Evolutionary conservation across 1,284 basidiomycete genomes (phyloP), one percentile per base, ranked within the genome.

Genomic region (Rugosomyces carneus): DNA sequence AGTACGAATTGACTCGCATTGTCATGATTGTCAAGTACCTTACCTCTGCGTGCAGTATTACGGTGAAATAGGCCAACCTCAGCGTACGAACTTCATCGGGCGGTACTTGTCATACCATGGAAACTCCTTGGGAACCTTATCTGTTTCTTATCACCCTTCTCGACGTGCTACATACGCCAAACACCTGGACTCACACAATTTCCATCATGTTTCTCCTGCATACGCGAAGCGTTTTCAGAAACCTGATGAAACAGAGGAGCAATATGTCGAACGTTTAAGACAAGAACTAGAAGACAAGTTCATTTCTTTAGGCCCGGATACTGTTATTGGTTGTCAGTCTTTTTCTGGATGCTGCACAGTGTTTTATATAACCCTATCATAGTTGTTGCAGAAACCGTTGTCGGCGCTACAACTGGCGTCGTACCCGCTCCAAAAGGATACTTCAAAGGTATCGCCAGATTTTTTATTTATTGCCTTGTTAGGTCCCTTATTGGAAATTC

Each of bases 221-320:
- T 92, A 89, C 60, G 80, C 84, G 0, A 83, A 80, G 56, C 80
- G 89, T 10, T 89, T 89, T 66, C 74, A 85, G 60, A 71, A 62
- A 8, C 60, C 70, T 2, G 76, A 74, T 13, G 90, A 93, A 65
- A 79, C 73, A 1, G 86, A 89, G 57, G 84, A 80, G 45, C 71
- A 82, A 53, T 93, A 93, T 51, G 86, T 89, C 1, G 75, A 81
- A 47, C 71, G 88, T 18, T 71, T 92, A 24, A 72, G 78, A 29
- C 70, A 83, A 51, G 90, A 93, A 61, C 72, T 93, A 1, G 91
- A 93, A 54, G 76, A 81, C 54, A 91, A 92, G 62, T 90, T 93
- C 61, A 60, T 81, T 44, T 81, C 83, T 54, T 69, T 93, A 10
- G 91, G 90, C 1, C 78, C 87, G 0, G 78, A 87, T 36, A 91